These are phyloP conservation scores for Eucalyptus coolabah DNA, from an alignment of 345 rosid genomes.

Conservation along the genomic window DNA sequence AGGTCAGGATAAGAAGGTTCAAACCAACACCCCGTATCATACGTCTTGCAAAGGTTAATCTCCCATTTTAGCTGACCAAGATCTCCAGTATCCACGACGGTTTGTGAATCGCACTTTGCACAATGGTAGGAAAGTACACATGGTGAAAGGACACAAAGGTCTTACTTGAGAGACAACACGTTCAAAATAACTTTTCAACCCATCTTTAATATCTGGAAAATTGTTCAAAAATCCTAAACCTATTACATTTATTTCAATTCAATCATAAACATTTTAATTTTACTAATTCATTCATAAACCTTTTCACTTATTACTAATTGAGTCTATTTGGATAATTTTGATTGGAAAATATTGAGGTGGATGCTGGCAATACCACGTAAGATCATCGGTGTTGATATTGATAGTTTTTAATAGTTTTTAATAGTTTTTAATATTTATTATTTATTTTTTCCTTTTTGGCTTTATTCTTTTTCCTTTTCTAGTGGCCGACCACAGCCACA, in stretches of 20 bases:
- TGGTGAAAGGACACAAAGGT: not conserved
- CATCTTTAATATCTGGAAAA: fast-evolving
- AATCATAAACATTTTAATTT: fast-evolving
- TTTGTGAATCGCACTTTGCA: not conserved
- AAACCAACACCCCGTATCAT: not conserved
- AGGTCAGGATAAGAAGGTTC: not conserved
- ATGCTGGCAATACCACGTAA: fast-evolving
- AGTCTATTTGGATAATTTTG: fast-evolving
- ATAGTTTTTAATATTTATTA: too few relatives aligned
- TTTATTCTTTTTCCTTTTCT: too few relatives aligned
- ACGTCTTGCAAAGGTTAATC: not conserved
- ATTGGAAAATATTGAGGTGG: fast-evolving
- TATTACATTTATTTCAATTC: too few relatives aligned
- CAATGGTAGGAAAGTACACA: not conserved
- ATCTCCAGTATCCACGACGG: not conserved
- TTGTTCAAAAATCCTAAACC: too few relatives aligned
- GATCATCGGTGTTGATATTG: fast-evolving
- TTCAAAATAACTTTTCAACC: too few relatives aligned
- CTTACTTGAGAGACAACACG: not conserved
- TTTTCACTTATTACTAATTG: too few relatives aligned
- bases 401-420: too few relatives aligned
- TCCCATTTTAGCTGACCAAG: not conserved
- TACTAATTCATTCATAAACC: fast-evolving
- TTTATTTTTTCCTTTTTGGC: too few relatives aligned
- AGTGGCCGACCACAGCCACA: fast-evolving